Conservation (phyloP, 2,329 filamentous ascomycete genomes). For the Epichloe amarillans region DNA sequence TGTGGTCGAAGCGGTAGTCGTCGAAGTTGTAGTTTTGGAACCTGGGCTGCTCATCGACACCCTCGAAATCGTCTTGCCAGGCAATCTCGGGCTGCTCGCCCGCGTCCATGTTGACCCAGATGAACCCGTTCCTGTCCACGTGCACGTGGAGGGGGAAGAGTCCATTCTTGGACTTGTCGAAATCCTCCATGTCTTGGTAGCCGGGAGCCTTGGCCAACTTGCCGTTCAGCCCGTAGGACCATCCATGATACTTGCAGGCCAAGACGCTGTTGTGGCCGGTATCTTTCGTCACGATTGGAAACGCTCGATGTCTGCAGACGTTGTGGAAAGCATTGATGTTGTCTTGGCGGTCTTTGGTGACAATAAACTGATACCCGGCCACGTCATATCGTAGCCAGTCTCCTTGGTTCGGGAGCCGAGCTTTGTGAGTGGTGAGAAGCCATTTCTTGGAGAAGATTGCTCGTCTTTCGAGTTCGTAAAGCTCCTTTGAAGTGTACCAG, state of each 20-base stretch:
- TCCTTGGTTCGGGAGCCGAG: constrained; percentile 35
- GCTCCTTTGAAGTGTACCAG: constrained; percentile 38
- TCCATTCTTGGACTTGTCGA: constrained; percentile 41
- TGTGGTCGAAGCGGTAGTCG: constrained; percentile 43
- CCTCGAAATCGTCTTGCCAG: constrained; percentile 39
- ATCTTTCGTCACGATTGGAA: constrained; percentile 39
- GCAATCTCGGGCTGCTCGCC: constrained; percentile 29
- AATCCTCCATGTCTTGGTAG: constrained; percentile 41
- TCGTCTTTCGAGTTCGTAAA: constrained; percentile 43
- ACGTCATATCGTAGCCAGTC: constrained; percentile 43
- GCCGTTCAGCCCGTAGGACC: constrained; percentile 45
- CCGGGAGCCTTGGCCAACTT: constrained; percentile 46
- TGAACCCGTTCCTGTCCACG: constrained; percentile 38
- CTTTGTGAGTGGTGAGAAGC: constrained; percentile 40
- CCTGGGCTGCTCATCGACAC: constrained; percentile 30
- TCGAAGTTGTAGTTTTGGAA: constrained; percentile 34
- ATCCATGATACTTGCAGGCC: constrained; percentile 48
- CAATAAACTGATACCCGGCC: constrained; percentile 42
- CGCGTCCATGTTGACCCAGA: constrained; percentile 45
- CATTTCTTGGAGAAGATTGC: constrained; percentile 45
- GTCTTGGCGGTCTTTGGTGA: constrained; percentile 34
- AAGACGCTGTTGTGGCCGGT: constrained; percentile 38
- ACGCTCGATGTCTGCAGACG: constrained; percentile 48
- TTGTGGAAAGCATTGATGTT: constrained; percentile 49
- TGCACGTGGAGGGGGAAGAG: constrained; percentile 42